Conservation (phyloP, 2,329 filamentous ascomycete genomes). For the Neurospora crassa region DNA sequence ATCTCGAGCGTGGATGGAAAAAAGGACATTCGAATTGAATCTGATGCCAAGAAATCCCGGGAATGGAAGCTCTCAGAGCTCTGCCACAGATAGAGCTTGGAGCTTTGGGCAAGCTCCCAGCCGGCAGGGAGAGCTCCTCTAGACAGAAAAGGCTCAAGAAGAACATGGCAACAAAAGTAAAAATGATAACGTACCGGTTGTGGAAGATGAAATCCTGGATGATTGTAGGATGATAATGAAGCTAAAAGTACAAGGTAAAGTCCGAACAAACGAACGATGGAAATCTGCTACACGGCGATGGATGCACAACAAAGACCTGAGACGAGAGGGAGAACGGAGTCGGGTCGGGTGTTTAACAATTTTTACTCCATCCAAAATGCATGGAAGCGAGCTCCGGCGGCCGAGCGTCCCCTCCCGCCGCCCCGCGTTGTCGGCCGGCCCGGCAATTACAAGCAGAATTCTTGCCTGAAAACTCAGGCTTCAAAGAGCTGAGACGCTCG, state of each 20-base stretch:
- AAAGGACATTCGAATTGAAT: neutral
- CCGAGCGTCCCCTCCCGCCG: neutral
- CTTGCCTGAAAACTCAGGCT: neutral
- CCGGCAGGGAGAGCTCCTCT: neutral
- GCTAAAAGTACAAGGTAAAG: neutral
- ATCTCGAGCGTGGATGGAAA: neutral
- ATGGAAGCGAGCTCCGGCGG: neutral
- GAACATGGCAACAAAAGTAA: neutral
- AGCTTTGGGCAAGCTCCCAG: neutral
- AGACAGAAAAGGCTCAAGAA: neutral
- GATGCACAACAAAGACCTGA: neutral
- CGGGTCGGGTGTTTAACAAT: neutral
- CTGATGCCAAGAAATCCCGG: neutral
- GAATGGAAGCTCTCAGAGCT: neutral
- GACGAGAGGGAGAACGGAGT: neutral
- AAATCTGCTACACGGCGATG: neutral
- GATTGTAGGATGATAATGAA: neutral
- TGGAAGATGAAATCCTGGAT: neutral
- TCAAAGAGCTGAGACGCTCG: neutral
- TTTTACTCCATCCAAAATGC: neutral
- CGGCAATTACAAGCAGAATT: neutral
- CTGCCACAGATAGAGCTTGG: neutral
- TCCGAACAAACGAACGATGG: neutral
- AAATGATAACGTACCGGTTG: neutral
- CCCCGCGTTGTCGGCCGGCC: neutral